These are phyloP conservation scores for Penicillium sp. DNA, from an alignment of 2,329 filamentous ascomycete species.

Conservation along the genomic window DNA sequence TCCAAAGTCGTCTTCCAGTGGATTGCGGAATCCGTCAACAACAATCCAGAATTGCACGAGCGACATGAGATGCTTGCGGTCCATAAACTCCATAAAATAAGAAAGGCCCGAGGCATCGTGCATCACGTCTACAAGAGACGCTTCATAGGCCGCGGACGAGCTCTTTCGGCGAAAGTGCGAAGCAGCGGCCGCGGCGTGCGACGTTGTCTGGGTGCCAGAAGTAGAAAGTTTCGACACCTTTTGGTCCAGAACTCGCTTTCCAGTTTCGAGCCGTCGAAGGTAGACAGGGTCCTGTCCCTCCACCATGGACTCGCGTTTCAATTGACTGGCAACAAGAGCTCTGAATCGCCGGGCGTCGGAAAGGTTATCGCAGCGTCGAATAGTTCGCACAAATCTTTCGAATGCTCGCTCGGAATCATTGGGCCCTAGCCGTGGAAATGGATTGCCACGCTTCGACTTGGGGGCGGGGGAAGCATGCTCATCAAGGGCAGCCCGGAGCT, in stretches of 20 bases:
- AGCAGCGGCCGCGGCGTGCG: slow-evolving; percentile 36
- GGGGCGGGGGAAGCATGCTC: slow-evolving; percentile 87
- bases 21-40: slow-evolving; percentile 93
- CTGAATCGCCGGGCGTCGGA: slow-evolving; percentile 92
- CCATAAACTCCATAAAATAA: slow-evolving; percentile 99
- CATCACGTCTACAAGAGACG: slow-evolving; percentile 81
- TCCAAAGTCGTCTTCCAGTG: slow-evolving; percentile 82
- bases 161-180: slow-evolving; percentile 40
- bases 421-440: slow-evolving; percentile 78
- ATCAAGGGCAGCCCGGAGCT: slow-evolving; percentile 87
- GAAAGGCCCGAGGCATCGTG: slow-evolving; percentile 89
- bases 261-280: slow-evolving; percentile 86
- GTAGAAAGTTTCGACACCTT: slow-evolving; percentile 81
- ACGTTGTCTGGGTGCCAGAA: slow-evolving; percentile 55
- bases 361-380: slow-evolving; percentile 85
- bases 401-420: slow-evolving; percentile 90
- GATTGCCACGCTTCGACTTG: slow-evolving; percentile 65
- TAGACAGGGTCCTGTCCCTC: slow-evolving; percentile 86
- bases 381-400: slow-evolving; percentile 89
- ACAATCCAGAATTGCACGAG: slow-evolving; percentile 98
- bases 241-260: slow-evolving; percentile 85
- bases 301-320: slow-evolving; percentile 80
- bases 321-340: slow-evolving; percentile 88
- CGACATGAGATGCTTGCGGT: slow-evolving; percentile 82
- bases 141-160: slow-evolving; percentile 72